Percentiles rank a stretch among this genome's conserved stretches.
phyloP scores from a whole-genome alignment of 2,329 filamentous ascomycete genomes.

The Colletotrichum sublineola region DNA sequence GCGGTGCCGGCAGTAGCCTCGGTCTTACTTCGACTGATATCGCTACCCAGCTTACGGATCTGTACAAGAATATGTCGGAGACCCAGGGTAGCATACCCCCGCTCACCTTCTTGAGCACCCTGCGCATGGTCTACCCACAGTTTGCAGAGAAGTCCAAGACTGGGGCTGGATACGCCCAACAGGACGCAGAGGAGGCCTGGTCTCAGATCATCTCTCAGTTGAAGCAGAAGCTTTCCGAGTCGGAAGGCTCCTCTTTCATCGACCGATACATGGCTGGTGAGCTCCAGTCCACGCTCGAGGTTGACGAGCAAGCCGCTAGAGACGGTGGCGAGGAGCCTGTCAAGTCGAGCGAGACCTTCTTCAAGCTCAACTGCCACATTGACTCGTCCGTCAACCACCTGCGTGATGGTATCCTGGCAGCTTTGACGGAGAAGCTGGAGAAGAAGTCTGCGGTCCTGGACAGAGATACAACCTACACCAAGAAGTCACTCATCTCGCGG shows the following conservation, averaged over 20 bases:
- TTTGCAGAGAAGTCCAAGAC: slow-evolving; percentile 91
- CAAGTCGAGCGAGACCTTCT: slow-evolving; percentile 79
- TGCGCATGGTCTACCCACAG: slow-evolving; percentile 87
- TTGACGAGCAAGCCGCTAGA: slow-evolving; percentile 83
- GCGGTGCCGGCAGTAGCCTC: slow-evolving; percentile 64
- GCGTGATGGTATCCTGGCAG: slow-evolving; percentile 86
- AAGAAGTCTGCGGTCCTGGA: slow-evolving; percentile 85
- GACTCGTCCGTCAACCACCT: slow-evolving; percentile 89
- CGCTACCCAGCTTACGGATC: slow-evolving; percentile 75
- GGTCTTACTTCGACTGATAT: slow-evolving; percentile 40
- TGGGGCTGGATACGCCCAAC: slow-evolving; percentile 90
- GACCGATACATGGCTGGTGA: slow-evolving; percentile 91
- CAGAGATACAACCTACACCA: slow-evolving; percentile 87
- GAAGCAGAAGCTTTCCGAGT: slow-evolving; percentile 75
- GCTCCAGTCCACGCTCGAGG: slow-evolving; percentile 83
- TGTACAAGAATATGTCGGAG: slow-evolving; percentile 91
- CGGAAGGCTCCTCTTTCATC: slow-evolving; percentile 77
- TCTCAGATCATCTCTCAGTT: slow-evolving; percentile 92
- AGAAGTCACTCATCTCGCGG: slow-evolving; percentile 89
- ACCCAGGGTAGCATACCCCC: slow-evolving; percentile 91
- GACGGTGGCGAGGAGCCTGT: slow-evolving; percentile 80
- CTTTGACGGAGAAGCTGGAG: slow-evolving; percentile 88
- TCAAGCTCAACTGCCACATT: slow-evolving; percentile 98
- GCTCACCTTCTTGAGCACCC: slow-evolving; percentile 82
- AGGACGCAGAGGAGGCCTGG: slow-evolving; percentile 99